Percentiles rank a stretch among this genome's conserved stretches.
Evolutionary conservation across 495 filamentous ascomycete genomes (phyloP).

Genomic region (Neurospora tetraspora): DNA sequence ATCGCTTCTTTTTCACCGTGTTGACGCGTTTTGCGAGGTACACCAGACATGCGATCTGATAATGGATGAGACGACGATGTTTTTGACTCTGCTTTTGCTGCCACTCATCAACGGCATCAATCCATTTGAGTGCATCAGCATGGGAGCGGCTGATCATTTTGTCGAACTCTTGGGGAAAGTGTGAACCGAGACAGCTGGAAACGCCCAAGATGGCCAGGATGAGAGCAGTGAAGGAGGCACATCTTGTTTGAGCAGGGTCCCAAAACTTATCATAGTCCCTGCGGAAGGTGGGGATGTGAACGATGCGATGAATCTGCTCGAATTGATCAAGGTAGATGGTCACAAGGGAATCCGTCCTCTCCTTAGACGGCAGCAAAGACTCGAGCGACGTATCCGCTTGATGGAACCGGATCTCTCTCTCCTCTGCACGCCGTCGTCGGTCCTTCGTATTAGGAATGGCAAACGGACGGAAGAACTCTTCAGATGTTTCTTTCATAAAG

Average conservation of each 20-base stretch:
- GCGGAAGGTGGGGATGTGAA: slow-evolving; percentile 36
- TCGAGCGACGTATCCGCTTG: slow-evolving; percentile 26
- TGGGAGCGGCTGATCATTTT: slow-evolving; percentile 26
- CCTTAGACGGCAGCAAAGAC: slow-evolving; percentile 27
- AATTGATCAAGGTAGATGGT: slow-evolving; percentile 34
- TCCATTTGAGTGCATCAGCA: slow-evolving; percentile 26
- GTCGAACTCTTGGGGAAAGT: slow-evolving; percentile 24
- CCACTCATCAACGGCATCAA: slow-evolving; percentile 30
- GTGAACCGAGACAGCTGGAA: slow-evolving; percentile 25
- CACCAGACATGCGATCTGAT: slow-evolving; percentile 34
- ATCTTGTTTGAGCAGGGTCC: slow-evolving; percentile 27
- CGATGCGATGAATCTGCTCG: slow-evolving; percentile 36
- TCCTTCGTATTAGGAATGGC: slow-evolving; percentile 27
- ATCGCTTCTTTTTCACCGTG: slow-evolving; percentile 37
- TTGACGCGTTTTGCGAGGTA: slow-evolving; percentile 36
- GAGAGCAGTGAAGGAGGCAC: slow-evolving; percentile 37
- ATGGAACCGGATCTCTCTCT: slow-evolving; percentile 25
- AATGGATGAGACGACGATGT: slow-evolving; percentile 33
- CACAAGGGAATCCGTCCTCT: slow-evolving; percentile 28
- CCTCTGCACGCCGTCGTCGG: slow-evolving; percentile 18
- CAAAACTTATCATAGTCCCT: slow-evolving; percentile 35
- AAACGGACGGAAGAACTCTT: slow-evolving; percentile 33
- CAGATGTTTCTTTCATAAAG: slow-evolving; percentile 35
- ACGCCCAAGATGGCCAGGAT: slow-evolving; percentile 32
- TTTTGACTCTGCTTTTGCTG: slow-evolving; percentile 29